Evolutionary conservation across 306 rosid genomes (phyloP), one percentile per base, ranked within the genome.

Genomic region (Acmispon strigosus): DNA sequence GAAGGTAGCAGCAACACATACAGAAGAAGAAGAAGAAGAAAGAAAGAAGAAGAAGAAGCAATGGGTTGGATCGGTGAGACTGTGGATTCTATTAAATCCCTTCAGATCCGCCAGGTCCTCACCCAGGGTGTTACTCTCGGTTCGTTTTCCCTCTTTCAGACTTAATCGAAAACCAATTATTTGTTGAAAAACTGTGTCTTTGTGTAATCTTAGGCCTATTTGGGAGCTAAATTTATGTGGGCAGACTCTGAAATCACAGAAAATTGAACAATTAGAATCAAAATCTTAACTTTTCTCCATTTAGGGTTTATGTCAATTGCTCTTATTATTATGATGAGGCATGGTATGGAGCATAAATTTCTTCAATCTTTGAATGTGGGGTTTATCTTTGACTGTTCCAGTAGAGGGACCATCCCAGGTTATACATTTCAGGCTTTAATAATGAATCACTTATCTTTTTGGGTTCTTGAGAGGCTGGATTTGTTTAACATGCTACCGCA

Each of bases 81-180:
- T 13, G 49, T 90, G 39, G 92, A 88, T 22, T 90, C 96, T 74
- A 37, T 90, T 77, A 90, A 84, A 80, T 90, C 95, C 77, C 65
- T 90, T 72, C 96, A 88, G 96, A 84, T 90, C 85, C 95, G 96
- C 20, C 96, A 90, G 82, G 84, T 86, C 51, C 86, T 90, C 59
- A 77, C 88, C 18, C 96, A 90, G 77, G 90, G 62, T 49, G 83
- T 90, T 83, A 90, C 95, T 80, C 95, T 90, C 18, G 96, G 96
- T 90, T 64, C 42, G 95, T 78, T 76, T 51, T 32, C 61, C 20
- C 15, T 22, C 59, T 41, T 17, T 4, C 17, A 10, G 47, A 10
- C 4, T 42, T 42, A 0, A 42, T 42, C n/a, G 12, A 10, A 10
- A 10, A 0, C 14, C 44, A 39, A 8, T 32, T 20, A 37, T 41